Evolutionary conservation across 306 rosid genomes (phyloP), one percentile per base, ranked within the genome.

Genomic region (Alnus rubra): DNA sequence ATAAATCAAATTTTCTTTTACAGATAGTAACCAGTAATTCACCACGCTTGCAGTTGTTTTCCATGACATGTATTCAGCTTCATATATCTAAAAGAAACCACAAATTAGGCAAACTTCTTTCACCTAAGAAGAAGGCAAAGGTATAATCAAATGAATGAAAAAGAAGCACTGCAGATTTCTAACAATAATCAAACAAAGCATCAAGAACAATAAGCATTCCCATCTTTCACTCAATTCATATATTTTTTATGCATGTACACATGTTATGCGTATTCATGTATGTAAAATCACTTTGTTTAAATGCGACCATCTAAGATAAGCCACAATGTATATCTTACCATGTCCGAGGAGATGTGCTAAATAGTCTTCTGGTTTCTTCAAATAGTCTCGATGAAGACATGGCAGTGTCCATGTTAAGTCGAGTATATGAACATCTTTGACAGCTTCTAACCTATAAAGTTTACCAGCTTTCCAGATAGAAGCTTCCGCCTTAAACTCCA

Each of bases 271-370:
- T 42, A 59, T 23, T 16, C 14, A 3, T 28, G 37, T 4, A 9
- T 59, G 65, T 59, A 28, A 37, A 2, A 7, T 7, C 1, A 33
- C 2, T 64, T 63, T 64, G 10, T 15, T 35, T 4, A 33, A 6
- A 64, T 16, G 71, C 2, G 30, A 53, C 64, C 45, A 62, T 73
- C 68, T 49, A 52, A 71, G 37, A 35, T 67, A 72, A 82, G 42
- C 50, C 55, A 58, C 78, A 68, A 71, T 69, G 68, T 68, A 82
- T 79, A 82, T 79, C 90, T 84, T 88, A 95, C 98, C 98, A 79
- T 95, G 97, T 62, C 98, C 98, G n/a, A 95, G 96, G 83, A 95
- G 87, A 87, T 92, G 98, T 42, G 98, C 93, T 80, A 95, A 75
- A 90, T 95, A 95, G 86, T 90, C 95, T 87, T 95, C 92, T 48